Base-by-base conservation (phyloP, 192 early-diverging fungal species). In the Entrophospora sp. region DNA sequence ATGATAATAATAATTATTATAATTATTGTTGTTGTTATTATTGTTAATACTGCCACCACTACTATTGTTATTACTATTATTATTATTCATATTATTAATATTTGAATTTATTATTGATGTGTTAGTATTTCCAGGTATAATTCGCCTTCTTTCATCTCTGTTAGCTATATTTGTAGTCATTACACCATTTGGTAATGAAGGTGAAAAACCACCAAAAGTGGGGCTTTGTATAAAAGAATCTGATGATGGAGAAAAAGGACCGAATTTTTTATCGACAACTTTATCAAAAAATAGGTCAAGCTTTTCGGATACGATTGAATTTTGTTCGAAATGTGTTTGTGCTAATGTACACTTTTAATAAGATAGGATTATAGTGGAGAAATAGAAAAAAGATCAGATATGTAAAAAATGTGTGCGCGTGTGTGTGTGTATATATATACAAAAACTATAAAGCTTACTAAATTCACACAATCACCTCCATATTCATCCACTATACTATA, bases 401-500 rank as follows among this genome's bases (percentile, higher is more conserved):
- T n/a, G n/a, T n/a, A n/a, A n/a, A n/a, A n/a, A n/a, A n/a, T n/a
- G n/a, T n/a, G n/a, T n/a, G n/a, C n/a, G n/a, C n/a, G n/a, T n/a
- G n/a, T n/a, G 6, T 40, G 6, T n/a, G 45, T 18, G 20, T n/a
- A 20, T 18, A 9, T 24, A 57, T 5, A 20, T 24, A 30, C 1
- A 52, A n/a, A n/a, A n/a, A n/a, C n/a, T n/a, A n/a, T n/a, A n/a
- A n/a, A 12, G 31, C 53, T 12, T 57, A 57, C 53, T 16, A 57
- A 20, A 32, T 57, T 57, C 1, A 57, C 13, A 35, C 53, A 57
- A n/a, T 57, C 53, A n/a, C 53, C 53, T 1, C 53, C 53, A 35
- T 57, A 57, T 57, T 57, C 53, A 0, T 57, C 53, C 5, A 57
- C 53, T 30, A 57, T 57, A 32, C 53, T 57, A 5, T 57, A 57